Evolutionary conservation across 805 yeast genomes (phyloP).

Genomic region (Crinitomyces ghanaensis): DNA sequence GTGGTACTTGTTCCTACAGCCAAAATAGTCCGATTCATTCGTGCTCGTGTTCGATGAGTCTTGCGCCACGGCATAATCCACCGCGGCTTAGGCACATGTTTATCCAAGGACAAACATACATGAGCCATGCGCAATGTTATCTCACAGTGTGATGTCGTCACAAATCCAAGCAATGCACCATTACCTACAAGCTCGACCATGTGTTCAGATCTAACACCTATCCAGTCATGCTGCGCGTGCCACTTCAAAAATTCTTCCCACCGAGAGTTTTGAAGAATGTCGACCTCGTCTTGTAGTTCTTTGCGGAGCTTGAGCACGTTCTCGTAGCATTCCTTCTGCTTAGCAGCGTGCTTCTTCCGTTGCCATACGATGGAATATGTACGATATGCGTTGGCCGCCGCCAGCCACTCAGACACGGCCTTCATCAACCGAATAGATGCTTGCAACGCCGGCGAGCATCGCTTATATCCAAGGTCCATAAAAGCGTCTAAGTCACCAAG

Average conservation of each 20-base stretch:
- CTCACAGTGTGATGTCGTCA: constrained; percentile 7
- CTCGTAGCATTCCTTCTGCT: constrained; percentile 7
- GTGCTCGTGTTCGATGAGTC: constrained; percentile 2
- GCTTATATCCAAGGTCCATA: constrained; percentile 2
- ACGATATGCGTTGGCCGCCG: no score
- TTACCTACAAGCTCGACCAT: constrained; percentile 9
- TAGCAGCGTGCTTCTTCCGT: constrained; percentile 5
- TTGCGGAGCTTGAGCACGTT: constrained; percentile 5
- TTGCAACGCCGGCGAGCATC: not conserved
- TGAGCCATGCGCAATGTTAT: constrained; percentile 5
- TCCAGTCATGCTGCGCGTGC: constrained; percentile 2
- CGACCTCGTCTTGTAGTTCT: constrained; percentile 4
- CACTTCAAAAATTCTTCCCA: constrained; percentile 3
- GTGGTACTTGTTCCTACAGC: constrained; percentile 2
- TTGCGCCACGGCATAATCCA: constrained; percentile 12
- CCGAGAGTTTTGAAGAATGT: constrained; percentile 2
- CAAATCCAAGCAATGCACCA: constrained; percentile 14
- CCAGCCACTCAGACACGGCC: no score
- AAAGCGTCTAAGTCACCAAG: constrained; percentile 9
- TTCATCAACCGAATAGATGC: no score
- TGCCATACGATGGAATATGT: not conserved
- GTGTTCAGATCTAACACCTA: not conserved
- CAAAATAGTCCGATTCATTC: constrained; percentile 1
- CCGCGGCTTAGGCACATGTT: constrained; percentile 11
- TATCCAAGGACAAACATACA: constrained; percentile 9